phyloP scores from a whole-genome alignment of 2,329 filamentous ascomycete species.

The Elsinoe ampelina region DNA sequence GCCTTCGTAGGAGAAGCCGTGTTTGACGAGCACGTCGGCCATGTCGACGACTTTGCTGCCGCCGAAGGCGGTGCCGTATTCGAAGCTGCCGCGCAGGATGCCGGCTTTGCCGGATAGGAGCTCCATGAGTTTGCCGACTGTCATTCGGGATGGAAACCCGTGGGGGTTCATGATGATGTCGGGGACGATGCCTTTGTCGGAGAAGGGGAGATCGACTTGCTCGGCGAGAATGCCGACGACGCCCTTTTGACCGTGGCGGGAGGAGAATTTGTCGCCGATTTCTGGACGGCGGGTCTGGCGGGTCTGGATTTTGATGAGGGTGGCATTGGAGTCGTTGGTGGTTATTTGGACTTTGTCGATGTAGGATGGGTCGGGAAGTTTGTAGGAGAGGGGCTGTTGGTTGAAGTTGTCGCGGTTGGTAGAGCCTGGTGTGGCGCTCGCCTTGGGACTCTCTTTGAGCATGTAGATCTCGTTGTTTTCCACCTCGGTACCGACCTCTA shows the following conservation, averaged over 20 bases:
- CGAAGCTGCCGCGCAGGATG: conserved; percentile 70
- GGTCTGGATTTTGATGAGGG: conserved; percentile 87
- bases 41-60: conserved; percentile 81
- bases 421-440: conserved; percentile 45
- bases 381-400: conserved; percentile 28
- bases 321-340: conserved; percentile 74
- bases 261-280: conserved; percentile 97
- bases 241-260: conserved; percentile 95
- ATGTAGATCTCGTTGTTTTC: conserved; percentile 75
- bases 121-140: conserved; percentile 94
- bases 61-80: conserved; percentile 84
- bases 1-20: conserved; percentile 92
- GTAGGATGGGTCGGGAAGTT: conserved; percentile 72
- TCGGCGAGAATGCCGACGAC: conserved; percentile 94
- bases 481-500: conserved; percentile 73
- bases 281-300: conserved; percentile 93
- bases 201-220: conserved; percentile 95
- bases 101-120: conserved; percentile 91
- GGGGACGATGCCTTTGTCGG: conserved; percentile 79
- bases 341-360: conserved; percentile 96
- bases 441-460: conserved; percentile 71
- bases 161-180: conserved; percentile 99
- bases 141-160: conserved; percentile 99
- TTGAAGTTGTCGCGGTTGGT: conserved; percentile 21
- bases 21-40: conserved; percentile 70